phyloP scores from a whole-genome alignment of 2,329 filamentous ascomycete genomes.

The Colletotrichum incanum region DNA sequence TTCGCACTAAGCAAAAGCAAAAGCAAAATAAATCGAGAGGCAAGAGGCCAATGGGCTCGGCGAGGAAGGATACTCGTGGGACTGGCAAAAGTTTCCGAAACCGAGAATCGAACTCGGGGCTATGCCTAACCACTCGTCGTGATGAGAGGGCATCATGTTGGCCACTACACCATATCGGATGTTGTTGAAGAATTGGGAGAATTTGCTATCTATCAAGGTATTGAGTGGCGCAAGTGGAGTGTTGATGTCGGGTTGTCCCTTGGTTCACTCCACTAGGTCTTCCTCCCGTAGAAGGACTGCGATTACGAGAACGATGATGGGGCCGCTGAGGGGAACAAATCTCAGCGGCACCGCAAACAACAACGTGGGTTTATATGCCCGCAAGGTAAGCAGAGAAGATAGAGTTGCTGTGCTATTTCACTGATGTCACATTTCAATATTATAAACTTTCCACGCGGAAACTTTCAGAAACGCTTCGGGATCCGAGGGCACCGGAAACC shows the following conservation, averaged over 20 bases:
- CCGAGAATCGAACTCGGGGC: conserved; percentile 42
- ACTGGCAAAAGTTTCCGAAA: conserved; percentile 27
- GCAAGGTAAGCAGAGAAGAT: too few relatives aligned
- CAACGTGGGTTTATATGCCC: too few relatives aligned
- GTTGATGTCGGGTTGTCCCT: not conserved
- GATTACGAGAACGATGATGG: too few relatives aligned
- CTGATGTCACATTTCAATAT: not conserved
- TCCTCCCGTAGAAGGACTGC: not conserved
- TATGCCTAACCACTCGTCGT: conserved; percentile 30
- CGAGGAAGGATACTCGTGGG: not conserved
- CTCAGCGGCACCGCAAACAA: not conserved
- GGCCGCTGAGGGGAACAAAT: too few relatives aligned
- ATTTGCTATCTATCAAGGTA: not conserved
- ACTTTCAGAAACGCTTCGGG: not conserved
- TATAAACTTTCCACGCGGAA: not conserved
- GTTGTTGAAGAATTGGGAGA: rapidly evolving
- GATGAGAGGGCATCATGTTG: conserved; percentile 42
- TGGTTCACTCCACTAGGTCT: conserved; percentile 7
- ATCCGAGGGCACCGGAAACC: too few relatives aligned
- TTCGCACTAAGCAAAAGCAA: not conserved
- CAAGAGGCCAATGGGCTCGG: not conserved
- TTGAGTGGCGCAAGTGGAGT: conserved; percentile 1
- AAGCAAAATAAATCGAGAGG: not conserved
- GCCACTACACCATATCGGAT: conserved; percentile 43
- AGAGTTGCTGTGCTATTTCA: not conserved